phyloP scores from a whole-genome alignment of 129 eudicot species.

The Gnaphalium uliginosum region DNA sequence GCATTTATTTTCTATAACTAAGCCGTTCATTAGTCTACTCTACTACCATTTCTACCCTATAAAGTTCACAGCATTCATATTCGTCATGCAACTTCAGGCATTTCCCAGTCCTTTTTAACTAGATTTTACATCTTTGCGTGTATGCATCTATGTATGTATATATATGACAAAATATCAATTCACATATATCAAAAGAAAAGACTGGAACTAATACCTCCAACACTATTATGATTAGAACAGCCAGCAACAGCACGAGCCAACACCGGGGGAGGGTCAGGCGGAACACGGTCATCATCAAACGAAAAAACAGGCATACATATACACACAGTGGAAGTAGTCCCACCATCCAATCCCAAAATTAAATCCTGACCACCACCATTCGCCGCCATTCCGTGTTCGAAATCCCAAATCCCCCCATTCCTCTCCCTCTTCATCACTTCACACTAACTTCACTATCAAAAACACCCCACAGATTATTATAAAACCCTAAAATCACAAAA shows the following conservation, averaged over 20 bases:
- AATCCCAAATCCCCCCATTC: constrained; percentile 67
- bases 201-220: constrained; percentile 60
- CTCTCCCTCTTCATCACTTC: constrained; percentile 61
- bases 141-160: not conserved
- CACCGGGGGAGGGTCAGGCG: constrained; percentile 67
- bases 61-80: no score
- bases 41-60: no score
- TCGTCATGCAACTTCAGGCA: no score
- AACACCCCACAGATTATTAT: not conserved
- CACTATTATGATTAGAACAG: constrained; percentile 92
- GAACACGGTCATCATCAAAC: constrained; percentile 39
- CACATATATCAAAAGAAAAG: not conserved
- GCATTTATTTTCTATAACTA: no score
- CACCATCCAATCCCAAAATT: constrained; percentile 81
- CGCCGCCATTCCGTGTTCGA: constrained; percentile 45
- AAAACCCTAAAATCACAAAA: not conserved
- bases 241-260: constrained; percentile 94
- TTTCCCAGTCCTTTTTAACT: no score
- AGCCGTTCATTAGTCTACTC: no score
- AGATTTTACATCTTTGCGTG: not conserved
- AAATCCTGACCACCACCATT: constrained; percentile 36
- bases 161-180: not conserved
- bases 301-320: constrained; percentile 65
- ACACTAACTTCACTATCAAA: not conserved
- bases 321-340: constrained; percentile 73